Conservation (phyloP, 2,329 filamentous ascomycete species). For the Aspergillus fumigatus region DNA sequence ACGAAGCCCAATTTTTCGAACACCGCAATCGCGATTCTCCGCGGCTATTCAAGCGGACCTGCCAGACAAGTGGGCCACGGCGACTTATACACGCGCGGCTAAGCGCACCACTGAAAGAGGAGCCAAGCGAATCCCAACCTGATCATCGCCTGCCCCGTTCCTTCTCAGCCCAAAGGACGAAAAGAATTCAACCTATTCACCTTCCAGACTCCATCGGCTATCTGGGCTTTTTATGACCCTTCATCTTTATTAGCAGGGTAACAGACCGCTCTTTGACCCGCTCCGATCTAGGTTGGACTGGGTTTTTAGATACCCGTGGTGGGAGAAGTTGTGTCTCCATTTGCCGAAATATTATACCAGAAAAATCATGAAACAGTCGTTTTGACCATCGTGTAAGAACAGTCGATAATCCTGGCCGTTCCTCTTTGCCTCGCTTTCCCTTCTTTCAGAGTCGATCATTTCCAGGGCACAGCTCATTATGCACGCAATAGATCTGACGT, state of each 20-base stretch:
- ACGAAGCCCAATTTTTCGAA: neutral
- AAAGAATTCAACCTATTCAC: constrained; percentile 3
- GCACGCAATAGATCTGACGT: constrained; percentile 18
- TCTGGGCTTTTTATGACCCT: neutral
- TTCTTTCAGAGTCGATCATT: neutral
- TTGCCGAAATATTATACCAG: constrained; percentile 2
- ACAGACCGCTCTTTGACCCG: neutral
- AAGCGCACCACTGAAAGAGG: neutral
- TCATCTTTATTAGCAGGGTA: neutral
- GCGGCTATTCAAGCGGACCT: neutral
- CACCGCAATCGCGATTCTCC: neutral
- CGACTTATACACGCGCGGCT: neutral
- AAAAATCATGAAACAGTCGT: constrained; percentile 15
- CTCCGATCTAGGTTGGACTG: neutral
- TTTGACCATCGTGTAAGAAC: constrained; percentile 23
- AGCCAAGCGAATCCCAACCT: constrained; percentile 17
- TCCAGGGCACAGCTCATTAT: constrained; percentile 1
- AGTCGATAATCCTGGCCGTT: constrained; percentile 4
- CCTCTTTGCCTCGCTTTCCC: neutral
- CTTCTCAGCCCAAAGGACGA: constrained; percentile 16
- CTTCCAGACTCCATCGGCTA: constrained; percentile 1
- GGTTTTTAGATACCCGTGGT: neutral
- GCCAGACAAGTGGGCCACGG: neutral
- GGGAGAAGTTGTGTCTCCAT: constrained; percentile 6
- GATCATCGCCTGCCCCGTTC: constrained; percentile 12